Conservation (phyloP, 192 early-diverging fungal species). For the Phycomyces blakesleeanus region DNA sequence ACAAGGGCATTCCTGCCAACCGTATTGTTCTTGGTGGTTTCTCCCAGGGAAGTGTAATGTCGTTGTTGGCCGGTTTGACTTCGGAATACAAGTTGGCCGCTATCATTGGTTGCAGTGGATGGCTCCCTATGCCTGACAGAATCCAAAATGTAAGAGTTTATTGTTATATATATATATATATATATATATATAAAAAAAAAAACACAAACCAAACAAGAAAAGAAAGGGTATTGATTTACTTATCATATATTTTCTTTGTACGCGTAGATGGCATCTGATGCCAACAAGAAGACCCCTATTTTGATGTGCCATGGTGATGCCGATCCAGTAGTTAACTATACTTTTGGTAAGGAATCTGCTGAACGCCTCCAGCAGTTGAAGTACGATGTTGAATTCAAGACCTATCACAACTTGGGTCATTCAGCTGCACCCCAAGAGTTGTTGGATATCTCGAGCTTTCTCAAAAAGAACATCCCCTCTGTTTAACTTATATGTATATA, state of each 20-base stretch:
- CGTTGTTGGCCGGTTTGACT: slow-evolving; percentile 67
- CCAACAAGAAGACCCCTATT: slow-evolving; percentile 69
- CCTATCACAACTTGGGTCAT: slow-evolving; percentile 82
- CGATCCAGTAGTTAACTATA: slow-evolving; percentile 70
- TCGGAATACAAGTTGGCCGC: slow-evolving; percentile 67
- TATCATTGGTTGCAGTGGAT: slow-evolving; percentile 74
- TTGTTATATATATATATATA: neutral
- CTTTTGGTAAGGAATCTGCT: slow-evolving; percentile 66
- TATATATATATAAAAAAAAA: too few relatives aligned
- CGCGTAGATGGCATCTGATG: slow-evolving; percentile 47
- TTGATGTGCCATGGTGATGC: slow-evolving; percentile 82
- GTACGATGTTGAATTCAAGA: slow-evolving; percentile 69
- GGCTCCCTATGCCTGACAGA: slow-evolving; percentile 59
- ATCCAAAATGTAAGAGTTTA: slow-evolving; percentile 40
- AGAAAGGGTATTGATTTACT: neutral
- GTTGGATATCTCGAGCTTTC: slow-evolving; percentile 61
- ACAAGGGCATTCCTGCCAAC: slow-evolving; percentile 68
- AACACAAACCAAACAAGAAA: too few relatives aligned
- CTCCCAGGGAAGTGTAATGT: slow-evolving; percentile 80
- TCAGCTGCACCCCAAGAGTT: slow-evolving; percentile 65
- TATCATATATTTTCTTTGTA: neutral
- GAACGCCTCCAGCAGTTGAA: slow-evolving; percentile 56
- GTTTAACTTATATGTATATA: too few relatives aligned
- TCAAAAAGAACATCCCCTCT: slow-evolving; percentile 53
- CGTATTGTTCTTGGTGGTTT: slow-evolving; percentile 94